A percentile compares a stretch with the other conserved stretches of the same genome.
These are phyloP conservation scores for Rhodotorula sp. DNA, from an alignment of 1,284 basidiomycete species.

Conservation along the genomic window DNA sequence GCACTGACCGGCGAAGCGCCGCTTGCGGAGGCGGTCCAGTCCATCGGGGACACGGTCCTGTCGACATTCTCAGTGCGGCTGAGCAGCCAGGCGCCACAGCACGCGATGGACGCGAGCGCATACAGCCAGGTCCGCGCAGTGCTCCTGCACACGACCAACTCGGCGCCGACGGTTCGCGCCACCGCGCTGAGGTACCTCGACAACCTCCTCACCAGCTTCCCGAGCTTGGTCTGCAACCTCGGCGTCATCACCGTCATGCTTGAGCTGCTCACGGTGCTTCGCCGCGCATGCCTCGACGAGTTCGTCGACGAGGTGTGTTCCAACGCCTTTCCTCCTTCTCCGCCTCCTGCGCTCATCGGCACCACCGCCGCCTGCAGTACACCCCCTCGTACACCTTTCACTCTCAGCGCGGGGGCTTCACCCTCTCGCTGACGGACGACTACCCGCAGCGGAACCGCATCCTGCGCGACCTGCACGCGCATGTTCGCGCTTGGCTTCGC, in stretches of 20 bases:
- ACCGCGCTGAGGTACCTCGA: slow-evolving; percentile 81
- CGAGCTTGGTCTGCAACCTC: slow-evolving; percentile 88
- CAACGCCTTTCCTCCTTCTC: not conserved
- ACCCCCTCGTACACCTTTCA: slow-evolving; percentile 81
- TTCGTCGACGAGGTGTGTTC: slow-evolving; percentile 82
- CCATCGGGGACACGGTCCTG: slow-evolving; percentile 73
- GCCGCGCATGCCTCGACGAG: slow-evolving; percentile 86
- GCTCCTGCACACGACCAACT: slow-evolving; percentile 78
- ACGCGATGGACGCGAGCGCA: slow-evolving; percentile 72
- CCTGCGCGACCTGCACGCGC: slow-evolving; percentile 69
- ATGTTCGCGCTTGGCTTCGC: slow-evolving; percentile 80
- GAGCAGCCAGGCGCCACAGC: slow-evolving; percentile 71
- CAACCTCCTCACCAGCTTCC: slow-evolving; percentile 86
- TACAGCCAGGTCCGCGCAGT: slow-evolving; percentile 74
- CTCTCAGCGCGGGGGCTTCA: slow-evolving; percentile 71
- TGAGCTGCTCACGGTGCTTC: slow-evolving; percentile 86
- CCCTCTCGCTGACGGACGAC: slow-evolving; percentile 80
- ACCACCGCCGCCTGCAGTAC: slow-evolving; percentile 60
- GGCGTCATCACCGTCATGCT: slow-evolving; percentile 84
- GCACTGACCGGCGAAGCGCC: slow-evolving; percentile 63
- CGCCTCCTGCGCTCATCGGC: slow-evolving; percentile 2
- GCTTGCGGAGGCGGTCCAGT: slow-evolving; percentile 75
- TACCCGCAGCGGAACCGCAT: slow-evolving; percentile 85
- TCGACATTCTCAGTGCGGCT: slow-evolving; percentile 64
- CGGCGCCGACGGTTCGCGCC: slow-evolving; percentile 76